Conservation (phyloP, 1,284 basidiomycete species). For the Grifola frondosa region DNA sequence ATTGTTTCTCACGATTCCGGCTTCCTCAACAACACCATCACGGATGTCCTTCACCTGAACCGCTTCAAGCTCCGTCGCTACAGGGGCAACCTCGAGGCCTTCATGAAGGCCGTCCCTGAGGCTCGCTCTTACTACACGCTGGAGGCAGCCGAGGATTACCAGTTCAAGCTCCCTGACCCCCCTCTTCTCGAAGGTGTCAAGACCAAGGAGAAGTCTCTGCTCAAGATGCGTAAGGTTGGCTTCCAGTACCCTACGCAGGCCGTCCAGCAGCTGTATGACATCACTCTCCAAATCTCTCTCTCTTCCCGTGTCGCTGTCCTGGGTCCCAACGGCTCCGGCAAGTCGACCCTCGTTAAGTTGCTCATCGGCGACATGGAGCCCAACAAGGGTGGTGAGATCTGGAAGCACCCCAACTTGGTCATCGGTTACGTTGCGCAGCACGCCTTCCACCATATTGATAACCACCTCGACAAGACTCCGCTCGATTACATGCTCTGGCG, state of each 20-base stretch:
- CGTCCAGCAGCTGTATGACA: slow-evolving; percentile 91
- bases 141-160: slow-evolving; percentile 92
- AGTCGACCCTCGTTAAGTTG: slow-evolving; percentile 98
- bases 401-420: slow-evolving; percentile 99
- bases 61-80: slow-evolving; percentile 99
- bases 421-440: slow-evolving; percentile 99
- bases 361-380: slow-evolving; percentile 97
- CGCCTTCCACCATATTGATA: slow-evolving; percentile 98
- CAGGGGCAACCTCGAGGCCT: slow-evolving; percentile 95
- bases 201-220: slow-evolving; percentile 97
- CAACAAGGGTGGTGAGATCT: slow-evolving; percentile 95
- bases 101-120: slow-evolving; percentile 93
- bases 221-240: slow-evolving; percentile 97
- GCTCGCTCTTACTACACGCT: slow-evolving; percentile 98
- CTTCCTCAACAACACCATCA: slow-evolving; percentile 99
- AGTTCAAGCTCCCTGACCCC: slow-evolving; percentile 94
- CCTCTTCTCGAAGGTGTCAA: slow-evolving; percentile 98
- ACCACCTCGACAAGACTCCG: slow-evolving; percentile 97
- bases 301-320: slow-evolving; percentile 97
- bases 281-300: slow-evolving; percentile 94
- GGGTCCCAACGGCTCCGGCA: slow-evolving; percentile 97
- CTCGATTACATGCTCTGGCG: slow-evolving; percentile 99
- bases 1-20: slow-evolving; percentile 98
- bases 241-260: slow-evolving; percentile 92
- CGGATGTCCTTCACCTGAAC: slow-evolving; percentile 98